These are phyloP conservation scores for Alternaria sp. DNA, from an alignment of 2,329 filamentous ascomycete species.

Conservation along the genomic window DNA sequence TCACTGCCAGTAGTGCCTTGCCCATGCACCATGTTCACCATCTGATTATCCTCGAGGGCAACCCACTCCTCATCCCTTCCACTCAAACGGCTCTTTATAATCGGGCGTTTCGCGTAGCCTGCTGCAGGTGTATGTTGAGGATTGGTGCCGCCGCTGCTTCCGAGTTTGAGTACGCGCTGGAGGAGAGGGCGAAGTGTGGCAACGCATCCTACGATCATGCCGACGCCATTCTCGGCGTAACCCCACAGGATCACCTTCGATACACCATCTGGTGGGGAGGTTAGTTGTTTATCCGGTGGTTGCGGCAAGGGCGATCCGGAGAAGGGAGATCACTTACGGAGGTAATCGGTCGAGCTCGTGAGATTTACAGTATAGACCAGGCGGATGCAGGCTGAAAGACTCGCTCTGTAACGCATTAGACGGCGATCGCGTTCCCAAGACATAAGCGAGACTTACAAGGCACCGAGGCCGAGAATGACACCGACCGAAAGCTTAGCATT, in stretches of 20 bases:
- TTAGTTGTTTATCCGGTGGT: neutral
- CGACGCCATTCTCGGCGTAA: conserved; percentile 15
- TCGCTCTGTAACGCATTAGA: conserved; percentile 8
- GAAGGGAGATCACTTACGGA: conserved; percentile 2
- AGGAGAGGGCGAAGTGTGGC: conserved; percentile 16
- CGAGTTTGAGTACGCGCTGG: conserved; percentile 15
- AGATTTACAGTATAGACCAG: conserved; percentile 15
- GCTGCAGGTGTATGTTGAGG: conserved; percentile 9
- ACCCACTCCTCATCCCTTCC: conserved; percentile 17
- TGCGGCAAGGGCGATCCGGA: neutral
- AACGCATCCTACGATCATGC: conserved; percentile 16
- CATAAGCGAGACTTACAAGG: conserved; percentile 16
- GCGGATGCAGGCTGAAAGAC: conserved; percentile 17
- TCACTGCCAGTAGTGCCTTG: conserved; percentile 10
- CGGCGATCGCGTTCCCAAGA: conserved; percentile 5
- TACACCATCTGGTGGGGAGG: conserved; percentile 2
- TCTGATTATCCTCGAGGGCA: conserved; percentile 9
- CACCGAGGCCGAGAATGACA: conserved; percentile 18
- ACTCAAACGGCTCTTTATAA: conserved; percentile 13
- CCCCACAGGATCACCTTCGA: conserved; percentile 15
- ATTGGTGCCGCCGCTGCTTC: conserved; percentile 8
- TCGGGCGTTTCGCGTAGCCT: conserved; percentile 10
- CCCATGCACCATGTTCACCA: conserved; percentile 11
- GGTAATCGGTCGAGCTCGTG: conserved; percentile 12
- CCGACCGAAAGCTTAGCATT: conserved; percentile 19